These are phyloP conservation scores for Cercospora canescens DNA, from an alignment of 2,329 filamentous ascomycete species.

Conservation along the genomic window DNA sequence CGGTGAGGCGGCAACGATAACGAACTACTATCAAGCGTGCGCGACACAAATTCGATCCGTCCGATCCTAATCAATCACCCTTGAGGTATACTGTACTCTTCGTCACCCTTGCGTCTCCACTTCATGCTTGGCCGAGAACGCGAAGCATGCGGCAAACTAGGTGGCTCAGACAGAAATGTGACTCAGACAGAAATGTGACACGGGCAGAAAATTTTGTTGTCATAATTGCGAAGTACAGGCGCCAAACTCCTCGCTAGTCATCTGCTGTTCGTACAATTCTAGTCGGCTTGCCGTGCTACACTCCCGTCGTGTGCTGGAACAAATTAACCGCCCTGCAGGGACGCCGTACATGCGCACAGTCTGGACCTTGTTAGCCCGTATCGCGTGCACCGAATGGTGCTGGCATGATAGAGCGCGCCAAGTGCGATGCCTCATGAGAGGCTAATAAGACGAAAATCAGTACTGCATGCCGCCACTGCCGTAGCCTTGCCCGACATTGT, in stretches of 20 bases:
- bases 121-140: not conserved
- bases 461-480: constrained; percentile 40
- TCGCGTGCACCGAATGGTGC: too few relatives aligned
- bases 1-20: too few relatives aligned
- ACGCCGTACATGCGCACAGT: too few relatives aligned
- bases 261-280: not conserved
- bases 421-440: not conserved
- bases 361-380: too few relatives aligned
- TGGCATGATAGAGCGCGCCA: not conserved
- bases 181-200: too few relatives aligned
- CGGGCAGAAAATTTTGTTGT: too few relatives aligned
- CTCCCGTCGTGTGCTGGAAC: too few relatives aligned
- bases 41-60: too few relatives aligned
- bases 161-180: not conserved
- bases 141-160: not conserved
- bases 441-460: constrained; percentile 10
- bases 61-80: too few relatives aligned
- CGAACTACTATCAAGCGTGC: too few relatives aligned
- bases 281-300: not conserved
- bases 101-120: not conserved
- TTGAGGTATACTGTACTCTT: too few relatives aligned
- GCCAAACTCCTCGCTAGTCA: not conserved
- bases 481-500: constrained; percentile 38
- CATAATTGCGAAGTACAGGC: not conserved
- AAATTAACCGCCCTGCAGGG: too few relatives aligned